Base-by-base conservation (phyloP, 2,329 filamentous ascomycete species). In the Helicocarpus griseus region DNA sequence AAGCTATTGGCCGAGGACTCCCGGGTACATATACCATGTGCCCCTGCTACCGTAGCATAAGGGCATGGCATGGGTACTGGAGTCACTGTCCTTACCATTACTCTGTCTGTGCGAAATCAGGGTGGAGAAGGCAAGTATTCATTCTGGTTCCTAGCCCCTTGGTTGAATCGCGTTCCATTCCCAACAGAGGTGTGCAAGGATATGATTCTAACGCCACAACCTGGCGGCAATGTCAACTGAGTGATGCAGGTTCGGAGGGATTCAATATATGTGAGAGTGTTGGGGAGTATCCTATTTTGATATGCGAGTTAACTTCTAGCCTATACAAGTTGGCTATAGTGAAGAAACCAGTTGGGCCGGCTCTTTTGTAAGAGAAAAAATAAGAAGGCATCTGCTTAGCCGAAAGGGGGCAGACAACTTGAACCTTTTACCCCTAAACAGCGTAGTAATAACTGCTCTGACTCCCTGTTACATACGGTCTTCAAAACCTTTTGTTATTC, bases 1-100 rank as follows among this genome's bases (percentile, higher is more conserved):
- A 94, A 95, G 65, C 76, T 94, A 0, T 76, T 95, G 2, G 94
- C 89, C 0, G 88, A 88, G 89, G 88, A 0, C 69, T 93, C 0
- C 8, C 3, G n/a, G n/a, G 8, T 9, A 28, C 22, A 14, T 5
- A 24, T 5, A 28, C 6, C 22, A 13, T 31, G 29, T 13, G 29
- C 29, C n/a, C n/a, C n/a, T n/a, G n/a, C n/a, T n/a, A n/a, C n/a
- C n/a, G n/a, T n/a, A n/a, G n/a, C n/a, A n/a, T n/a, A n/a, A n/a
- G n/a, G n/a, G n/a, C n/a, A n/a, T n/a, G n/a, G n/a, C n/a, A n/a
- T n/a, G n/a, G n/a, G n/a, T n/a, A n/a, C n/a, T n/a, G n/a, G n/a
- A 1, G 88, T 88, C 0, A 86, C 80, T 2, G 85, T 93, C 1
- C 71, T 93, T 9, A 83, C 85, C 0, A 82, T 94, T 35, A 73